phyloP scores from a whole-genome alignment of 805 yeast genomes.

The Monosporozyma servazzii region DNA sequence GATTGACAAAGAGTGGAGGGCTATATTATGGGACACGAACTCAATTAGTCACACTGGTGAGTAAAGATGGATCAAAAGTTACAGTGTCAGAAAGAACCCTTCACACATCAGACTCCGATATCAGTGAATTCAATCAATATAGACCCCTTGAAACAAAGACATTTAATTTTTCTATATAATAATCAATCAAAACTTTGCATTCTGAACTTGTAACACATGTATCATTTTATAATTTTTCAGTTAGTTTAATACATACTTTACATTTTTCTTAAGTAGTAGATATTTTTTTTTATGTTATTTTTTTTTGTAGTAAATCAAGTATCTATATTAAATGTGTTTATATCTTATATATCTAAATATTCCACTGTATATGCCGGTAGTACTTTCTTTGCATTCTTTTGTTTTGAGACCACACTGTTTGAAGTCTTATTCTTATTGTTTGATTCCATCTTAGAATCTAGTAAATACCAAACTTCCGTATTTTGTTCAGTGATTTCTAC shows the following conservation, averaged over 20 bases:
- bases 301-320: neutral
- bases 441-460: slow-evolving; percentile 16
- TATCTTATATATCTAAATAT: slow-evolving; percentile 17
- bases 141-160: slow-evolving; percentile 18
- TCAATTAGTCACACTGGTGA: slow-evolving; percentile 64
- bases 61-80: slow-evolving; percentile 37
- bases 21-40: slow-evolving; percentile 78
- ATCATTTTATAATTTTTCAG: neutral
- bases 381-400: slow-evolving; percentile 3
- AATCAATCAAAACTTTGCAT: neutral
- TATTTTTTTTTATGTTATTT: neutral
- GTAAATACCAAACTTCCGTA: slow-evolving; percentile 22
- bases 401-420: slow-evolving; percentile 1
- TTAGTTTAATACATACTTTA: neutral
- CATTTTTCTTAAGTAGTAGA: neutral
- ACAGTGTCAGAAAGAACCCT: slow-evolving; percentile 55
- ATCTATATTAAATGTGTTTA: neutral
- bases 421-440: neutral
- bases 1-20: slow-evolving; percentile 34
- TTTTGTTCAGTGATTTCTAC: slow-evolving; percentile 23
- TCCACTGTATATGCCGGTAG: slow-evolving; percentile 26
- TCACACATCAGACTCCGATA: slow-evolving; percentile 39
- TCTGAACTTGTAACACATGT: neutral
- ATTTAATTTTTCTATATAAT: slow-evolving; percentile 11
- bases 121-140: slow-evolving; percentile 9